Base-by-base conservation (phyloP, 371 early-diverging fungal species). In the Mucor saturninus region DNA sequence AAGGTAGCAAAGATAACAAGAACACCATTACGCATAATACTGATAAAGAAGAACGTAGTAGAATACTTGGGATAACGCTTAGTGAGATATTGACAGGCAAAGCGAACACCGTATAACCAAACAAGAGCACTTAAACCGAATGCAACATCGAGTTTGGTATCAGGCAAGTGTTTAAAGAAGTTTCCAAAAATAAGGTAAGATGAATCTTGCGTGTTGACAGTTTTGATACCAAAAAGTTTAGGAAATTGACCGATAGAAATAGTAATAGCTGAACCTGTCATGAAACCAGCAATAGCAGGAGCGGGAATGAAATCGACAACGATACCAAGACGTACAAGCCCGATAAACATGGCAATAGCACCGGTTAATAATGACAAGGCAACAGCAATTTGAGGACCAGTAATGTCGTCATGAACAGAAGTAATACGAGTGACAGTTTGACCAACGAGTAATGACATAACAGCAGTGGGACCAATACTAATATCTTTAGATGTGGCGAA, bases 401-500 rank as follows among this genome's bases (percentile, higher is more conserved):
- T 73, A 31, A 76, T 72, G 31, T 68, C 59, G 28, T 76, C 80
- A 14, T 60, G 43, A 14, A 54, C 61, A 15, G 74, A 15, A 38
- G 76, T 63, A 13, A 83, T 71, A 15, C 75, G 65, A 26, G 79
- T 77, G 11, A 92, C 64, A n/a, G 87, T 77, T 62, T 93, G 89
- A 38, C 91, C 91, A 52, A 89, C 79, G 10, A 94, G 74, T 21
- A 91, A 76, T 4, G 93, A 91, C 72, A 94, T 87, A n/a, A 95
- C 94, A 31, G 95, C 93, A 35, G 93, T 92, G 0, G 95, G 92
- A 14, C 96, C 95, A 56, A 94, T 90, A 28, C 91, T 91, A 29
- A 93, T 91, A 67, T 93, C 95, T 66, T 92, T 91, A 39, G 92
- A 89, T 0, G 94, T 93, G 38, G 90, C 93, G 71, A 94, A 90